Conservation (phyloP, 805 yeast genomes). For the Myxozyma melibiosi region DNA sequence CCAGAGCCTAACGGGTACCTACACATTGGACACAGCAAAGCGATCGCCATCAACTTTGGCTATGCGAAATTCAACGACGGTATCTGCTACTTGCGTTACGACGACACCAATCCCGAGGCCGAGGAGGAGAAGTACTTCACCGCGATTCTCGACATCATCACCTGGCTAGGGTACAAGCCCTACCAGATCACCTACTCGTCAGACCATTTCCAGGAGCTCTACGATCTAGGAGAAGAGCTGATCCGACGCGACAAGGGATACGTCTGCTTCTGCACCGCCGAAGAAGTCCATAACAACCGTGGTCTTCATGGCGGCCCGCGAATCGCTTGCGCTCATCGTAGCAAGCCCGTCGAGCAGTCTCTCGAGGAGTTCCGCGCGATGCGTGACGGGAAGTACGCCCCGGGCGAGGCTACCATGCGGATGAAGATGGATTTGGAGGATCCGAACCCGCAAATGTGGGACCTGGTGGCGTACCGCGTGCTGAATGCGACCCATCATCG, state of each 20-base stretch:
- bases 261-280: conserved; percentile 91
- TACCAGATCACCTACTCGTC: conserved; percentile 95
- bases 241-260: conserved; percentile 75
- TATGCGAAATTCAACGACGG: conserved; percentile 87
- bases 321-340: conserved; percentile 76
- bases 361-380: conserved; percentile 81
- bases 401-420: conserved; percentile 92
- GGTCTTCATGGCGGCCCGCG: conserved; percentile 94
- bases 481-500: conserved; percentile 91
- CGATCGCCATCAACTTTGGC: conserved; percentile 98
- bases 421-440: conserved; percentile 92
- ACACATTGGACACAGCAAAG: conserved; percentile 97
- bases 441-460: conserved; percentile 99
- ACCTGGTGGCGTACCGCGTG: conserved; percentile 94
- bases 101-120: conserved; percentile 98
- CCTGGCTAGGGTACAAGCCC: conserved; percentile 93
- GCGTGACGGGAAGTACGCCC: conserved; percentile 85
- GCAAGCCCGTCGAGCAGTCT: conserved; percentile 69
- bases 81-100: conserved; percentile 87
- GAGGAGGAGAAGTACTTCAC: conserved; percentile 91
- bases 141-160: conserved; percentile 79
- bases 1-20: conserved; percentile 98
- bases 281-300: conserved; percentile 84
- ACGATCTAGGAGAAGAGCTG: conserved; percentile 83
- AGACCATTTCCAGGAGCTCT: conserved; percentile 88